These are phyloP conservation scores for Haplosporangium gracile DNA, from an alignment of 192 early-diverging fungal species.

Conservation along the genomic window DNA sequence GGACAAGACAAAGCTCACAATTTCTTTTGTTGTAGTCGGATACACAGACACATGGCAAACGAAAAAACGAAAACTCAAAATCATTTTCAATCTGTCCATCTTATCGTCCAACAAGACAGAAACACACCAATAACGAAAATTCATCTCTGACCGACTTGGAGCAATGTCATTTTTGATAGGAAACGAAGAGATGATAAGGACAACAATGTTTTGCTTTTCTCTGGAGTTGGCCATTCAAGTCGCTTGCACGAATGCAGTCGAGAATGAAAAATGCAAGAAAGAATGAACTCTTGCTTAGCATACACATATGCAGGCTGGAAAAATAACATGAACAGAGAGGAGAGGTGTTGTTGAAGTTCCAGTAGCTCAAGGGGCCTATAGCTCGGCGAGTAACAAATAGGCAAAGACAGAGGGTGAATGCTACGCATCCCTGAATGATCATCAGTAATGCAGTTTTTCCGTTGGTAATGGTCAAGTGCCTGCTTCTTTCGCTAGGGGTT, in stretches of 20 bases:
- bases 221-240: background rate
- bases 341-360: too few relatives aligned
- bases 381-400: too few relatives aligned
- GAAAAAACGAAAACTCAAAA: background rate
- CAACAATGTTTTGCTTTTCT: background rate
- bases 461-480: background rate
- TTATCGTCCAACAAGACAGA: background rate
- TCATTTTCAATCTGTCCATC: slow-evolving; percentile 1
- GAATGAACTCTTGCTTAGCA: background rate
- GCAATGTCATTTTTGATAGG: background rate
- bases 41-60: slow-evolving; percentile 4
- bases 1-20: background rate
- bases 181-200: background rate
- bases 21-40: background rate
- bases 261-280: background rate
- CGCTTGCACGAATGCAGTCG: background rate
- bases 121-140: slow-evolving; percentile 3
- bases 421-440: background rate
- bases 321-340: background rate
- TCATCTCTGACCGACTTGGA: background rate
- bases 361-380: too few relatives aligned
- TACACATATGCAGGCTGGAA: background rate
- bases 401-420: too few relatives aligned
- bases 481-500: background rate
- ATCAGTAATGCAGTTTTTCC: background rate